Evolutionary conservation across 768 basidiomycete genomes (phyloP).

Genomic region (Solioccasus polychromus): DNA sequence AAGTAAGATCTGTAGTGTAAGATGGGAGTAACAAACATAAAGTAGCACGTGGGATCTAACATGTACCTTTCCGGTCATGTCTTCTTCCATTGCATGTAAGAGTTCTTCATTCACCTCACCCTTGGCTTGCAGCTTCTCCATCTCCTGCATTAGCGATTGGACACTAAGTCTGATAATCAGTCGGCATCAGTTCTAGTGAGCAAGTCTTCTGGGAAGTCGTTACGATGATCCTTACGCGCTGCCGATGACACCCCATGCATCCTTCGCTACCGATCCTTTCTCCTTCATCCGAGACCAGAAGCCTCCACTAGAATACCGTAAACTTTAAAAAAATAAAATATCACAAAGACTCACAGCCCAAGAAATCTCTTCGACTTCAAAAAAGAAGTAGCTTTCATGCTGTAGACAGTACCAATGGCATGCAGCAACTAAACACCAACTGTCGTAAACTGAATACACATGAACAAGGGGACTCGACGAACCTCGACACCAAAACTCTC

Average conservation of each 20-base stretch:
- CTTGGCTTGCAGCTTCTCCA: constrained; percentile 85
- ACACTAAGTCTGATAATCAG: constrained; percentile 25
- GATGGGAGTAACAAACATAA: background rate
- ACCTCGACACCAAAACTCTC: constrained; percentile 98
- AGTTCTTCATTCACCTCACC: constrained; percentile 89
- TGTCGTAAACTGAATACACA: constrained; percentile 1
- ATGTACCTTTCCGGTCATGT: constrained; percentile 83
- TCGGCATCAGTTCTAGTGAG: constrained; percentile 49
- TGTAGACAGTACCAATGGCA: constrained; percentile 88
- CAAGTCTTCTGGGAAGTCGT: constrained; percentile 3
- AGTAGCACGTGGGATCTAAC: background rate
- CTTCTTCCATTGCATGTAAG: constrained; percentile 82
- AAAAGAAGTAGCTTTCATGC: constrained; percentile 88
- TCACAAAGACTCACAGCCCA: constrained; percentile 64
- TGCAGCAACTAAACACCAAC: constrained; percentile 62
- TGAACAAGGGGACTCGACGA: constrained; percentile 19
- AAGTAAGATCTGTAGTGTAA: constrained; percentile 67
- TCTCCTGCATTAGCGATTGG: constrained; percentile 53
- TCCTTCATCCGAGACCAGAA: constrained; percentile 95
- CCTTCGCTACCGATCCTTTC: constrained; percentile 89
- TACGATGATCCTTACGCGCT: constrained; percentile 86
- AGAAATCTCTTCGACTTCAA: constrained; percentile 90
- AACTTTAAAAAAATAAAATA: constrained; percentile 3
- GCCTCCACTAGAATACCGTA: constrained; percentile 54
- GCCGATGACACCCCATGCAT: constrained; percentile 94